A percentile compares a stretch with the other conserved stretches of the same genome.
Conservation (phyloP, 129 eudicot genomes). For the Flaveria linearis region DNA sequence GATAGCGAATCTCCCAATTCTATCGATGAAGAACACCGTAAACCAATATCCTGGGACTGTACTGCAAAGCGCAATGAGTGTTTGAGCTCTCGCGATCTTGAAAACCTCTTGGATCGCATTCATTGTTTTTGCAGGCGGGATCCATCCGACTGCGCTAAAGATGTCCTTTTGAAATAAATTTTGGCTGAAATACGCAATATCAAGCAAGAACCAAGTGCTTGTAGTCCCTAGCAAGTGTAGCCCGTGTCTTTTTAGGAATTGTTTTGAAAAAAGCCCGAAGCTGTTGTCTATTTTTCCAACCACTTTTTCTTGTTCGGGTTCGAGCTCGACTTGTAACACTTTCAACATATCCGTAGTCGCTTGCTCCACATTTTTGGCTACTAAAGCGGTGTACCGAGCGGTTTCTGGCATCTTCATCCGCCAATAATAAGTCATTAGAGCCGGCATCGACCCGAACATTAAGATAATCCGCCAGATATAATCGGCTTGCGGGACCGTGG, state of each 20-base stretch:
- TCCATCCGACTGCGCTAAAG: slow-evolving; percentile 71
- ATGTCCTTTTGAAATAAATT: slow-evolving; percentile 73
- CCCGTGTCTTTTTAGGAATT: slow-evolving; percentile 61
- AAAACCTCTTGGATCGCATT: slow-evolving; percentile 61
- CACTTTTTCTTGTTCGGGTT: slow-evolving; percentile 46
- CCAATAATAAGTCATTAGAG: slow-evolving; percentile 67
- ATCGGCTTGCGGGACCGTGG: slow-evolving; percentile 51
- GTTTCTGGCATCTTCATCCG: slow-evolving; percentile 93
- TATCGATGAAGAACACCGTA: slow-evolving; percentile 57
- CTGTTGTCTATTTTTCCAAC: slow-evolving; percentile 17
- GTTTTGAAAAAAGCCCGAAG: slow-evolving; percentile 60
- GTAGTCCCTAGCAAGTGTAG: slow-evolving; percentile 68
- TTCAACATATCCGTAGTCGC: slow-evolving; percentile 74
- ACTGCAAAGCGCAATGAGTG: slow-evolving; percentile 67
- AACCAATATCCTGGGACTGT: slow-evolving; percentile 90
- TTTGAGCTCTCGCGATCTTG: slow-evolving; percentile 66
- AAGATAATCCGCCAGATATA: slow-evolving; percentile 64
- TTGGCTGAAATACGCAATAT: slow-evolving; percentile 68
- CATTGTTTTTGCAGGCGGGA: slow-evolving; percentile 54
- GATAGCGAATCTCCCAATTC: slow-evolving; percentile 60
- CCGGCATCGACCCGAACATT: slow-evolving; percentile 80
- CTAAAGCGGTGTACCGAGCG: slow-evolving; percentile 73
- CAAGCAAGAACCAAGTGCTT: slow-evolving; percentile 65
- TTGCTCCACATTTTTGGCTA: slow-evolving; percentile 63
- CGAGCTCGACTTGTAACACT: slow-evolving; percentile 65